Evolutionary conservation across 2,329 filamentous ascomycete genomes (phyloP).

Genomic region (Hypoxylon sp.): DNA sequence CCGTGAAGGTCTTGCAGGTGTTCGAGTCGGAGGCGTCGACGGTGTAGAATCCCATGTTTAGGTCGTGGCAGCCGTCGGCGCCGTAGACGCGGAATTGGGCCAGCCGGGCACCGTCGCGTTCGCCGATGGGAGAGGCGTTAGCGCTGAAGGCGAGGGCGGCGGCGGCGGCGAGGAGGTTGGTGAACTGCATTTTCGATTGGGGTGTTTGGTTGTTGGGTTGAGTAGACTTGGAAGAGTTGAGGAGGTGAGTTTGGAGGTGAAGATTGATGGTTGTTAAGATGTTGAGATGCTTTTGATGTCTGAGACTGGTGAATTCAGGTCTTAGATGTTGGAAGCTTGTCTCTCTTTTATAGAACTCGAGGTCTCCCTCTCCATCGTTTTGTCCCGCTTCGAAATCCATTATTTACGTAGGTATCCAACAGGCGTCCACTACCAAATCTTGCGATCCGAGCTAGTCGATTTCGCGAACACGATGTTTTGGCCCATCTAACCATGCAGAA

Average conservation of each 20-base stretch:
- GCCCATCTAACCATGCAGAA: constrained; percentile 26
- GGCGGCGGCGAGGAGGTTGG: constrained; percentile 42
- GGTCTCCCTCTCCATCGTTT: constrained; percentile 17
- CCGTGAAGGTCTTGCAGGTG: constrained; percentile 61
- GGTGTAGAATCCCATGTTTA: constrained; percentile 49
- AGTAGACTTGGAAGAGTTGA: constrained; percentile 1
- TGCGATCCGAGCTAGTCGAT: constrained; percentile 9
- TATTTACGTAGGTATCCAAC: constrained; percentile 3
- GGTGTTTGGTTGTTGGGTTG: not conserved
- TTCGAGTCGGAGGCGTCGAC: constrained; percentile 45
- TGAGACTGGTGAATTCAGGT: constrained; percentile 20
- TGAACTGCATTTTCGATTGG: constrained; percentile 50
- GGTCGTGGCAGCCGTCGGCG: constrained; percentile 43
- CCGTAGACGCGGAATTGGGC: constrained; percentile 50
- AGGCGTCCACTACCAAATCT: not conserved
- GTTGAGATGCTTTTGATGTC: constrained; percentile 17
- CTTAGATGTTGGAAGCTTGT: constrained; percentile 11
- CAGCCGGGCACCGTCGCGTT: constrained; percentile 45
- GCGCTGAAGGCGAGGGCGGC: constrained; percentile 43
- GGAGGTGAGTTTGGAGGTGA: constrained; percentile 9
- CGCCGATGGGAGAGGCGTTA: constrained; percentile 37
- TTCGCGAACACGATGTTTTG: constrained; percentile 36
- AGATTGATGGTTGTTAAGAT: constrained; percentile 4
- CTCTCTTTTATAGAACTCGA: constrained; percentile 35
- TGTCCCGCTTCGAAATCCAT: constrained; percentile 9